A percentile compares a stretch with the other conserved stretches of the same genome.
Evolutionary conservation across 306 rosid genomes (phyloP).

Genomic region (Citrullus mucosospermus): DNA sequence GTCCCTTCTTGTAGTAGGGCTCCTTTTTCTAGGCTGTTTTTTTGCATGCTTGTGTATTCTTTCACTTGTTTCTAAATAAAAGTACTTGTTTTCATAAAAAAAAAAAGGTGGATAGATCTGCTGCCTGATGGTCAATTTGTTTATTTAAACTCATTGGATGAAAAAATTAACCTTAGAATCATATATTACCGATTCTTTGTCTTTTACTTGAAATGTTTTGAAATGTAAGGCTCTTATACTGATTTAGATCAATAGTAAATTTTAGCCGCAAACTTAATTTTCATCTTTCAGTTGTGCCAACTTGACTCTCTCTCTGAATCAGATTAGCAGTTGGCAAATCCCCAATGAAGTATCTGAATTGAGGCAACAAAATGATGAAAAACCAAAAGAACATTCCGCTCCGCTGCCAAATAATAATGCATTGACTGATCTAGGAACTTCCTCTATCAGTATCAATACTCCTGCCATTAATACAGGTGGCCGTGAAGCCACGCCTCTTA

Average conservation of each 20-base stretch:
- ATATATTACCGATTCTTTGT: neutral
- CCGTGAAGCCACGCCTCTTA: conserved; percentile 77
- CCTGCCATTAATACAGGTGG: conserved; percentile 86
- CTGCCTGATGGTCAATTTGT: neutral
- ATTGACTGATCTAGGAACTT: conserved; percentile 56
- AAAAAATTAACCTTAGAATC: neutral
- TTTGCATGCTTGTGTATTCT: too few species aligned
- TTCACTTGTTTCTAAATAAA: too few species aligned
- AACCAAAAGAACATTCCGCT: conserved; percentile 37
- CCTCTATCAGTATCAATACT: conserved; percentile 57
- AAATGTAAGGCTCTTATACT: neutral
- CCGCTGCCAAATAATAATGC: conserved; percentile 43
- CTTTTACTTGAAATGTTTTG: neutral
- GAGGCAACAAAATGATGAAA: conserved; percentile 64
- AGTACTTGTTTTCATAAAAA: too few species aligned
- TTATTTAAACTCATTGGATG: neutral
- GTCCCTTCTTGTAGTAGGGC: too few species aligned
- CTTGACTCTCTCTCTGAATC: conserved; percentile 10
- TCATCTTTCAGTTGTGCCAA: neutral
- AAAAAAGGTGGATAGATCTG: neutral
- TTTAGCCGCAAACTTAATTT: neutral
- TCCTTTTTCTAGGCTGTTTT: too few species aligned
- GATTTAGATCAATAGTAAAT: neutral
- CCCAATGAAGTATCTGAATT: conserved; percentile 86
- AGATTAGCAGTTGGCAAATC: conserved; percentile 98